Conservation (phyloP, 2,329 filamentous ascomycete genomes). For the Tolypocladium ovalisporum region DNA sequence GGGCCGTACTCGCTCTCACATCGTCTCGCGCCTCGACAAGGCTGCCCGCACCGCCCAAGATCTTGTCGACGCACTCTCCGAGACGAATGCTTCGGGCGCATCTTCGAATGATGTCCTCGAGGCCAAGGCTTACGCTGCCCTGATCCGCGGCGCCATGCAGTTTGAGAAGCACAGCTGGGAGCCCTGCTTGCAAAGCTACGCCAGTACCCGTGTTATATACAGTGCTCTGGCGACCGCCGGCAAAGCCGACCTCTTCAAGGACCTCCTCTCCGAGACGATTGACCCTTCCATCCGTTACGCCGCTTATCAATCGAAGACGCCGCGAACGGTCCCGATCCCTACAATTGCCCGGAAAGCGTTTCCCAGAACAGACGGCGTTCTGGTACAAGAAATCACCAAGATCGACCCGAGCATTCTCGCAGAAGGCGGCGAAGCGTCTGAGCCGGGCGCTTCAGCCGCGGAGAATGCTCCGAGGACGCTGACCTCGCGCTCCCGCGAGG, state of each 20-base stretch:
- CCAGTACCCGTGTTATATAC: slow-evolving; percentile 74
- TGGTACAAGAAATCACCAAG: slow-evolving; percentile 58
- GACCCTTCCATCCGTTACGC: slow-evolving; percentile 92
- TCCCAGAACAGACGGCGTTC: slow-evolving; percentile 47
- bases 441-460: slow-evolving; percentile 36
- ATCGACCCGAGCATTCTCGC: slow-evolving; percentile 59
- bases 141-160: slow-evolving; percentile 63
- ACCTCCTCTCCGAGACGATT: slow-evolving; percentile 73
- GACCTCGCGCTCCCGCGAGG: slow-evolving; percentile 74
- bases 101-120: slow-evolving; percentile 66
- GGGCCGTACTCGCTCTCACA: slow-evolving; percentile 73
- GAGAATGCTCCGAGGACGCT: slow-evolving; percentile 61
- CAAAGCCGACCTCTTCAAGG: slow-evolving; percentile 67
- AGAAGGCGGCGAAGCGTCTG: slow-evolving; percentile 36
- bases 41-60: slow-evolving; percentile 59
- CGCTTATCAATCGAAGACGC: slow-evolving; percentile 82
- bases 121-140: slow-evolving; percentile 70
- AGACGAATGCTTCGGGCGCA: slow-evolving; percentile 53
- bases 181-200: slow-evolving; percentile 62
- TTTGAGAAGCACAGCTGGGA: slow-evolving; percentile 90
- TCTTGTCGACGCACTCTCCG: slow-evolving; percentile 55
- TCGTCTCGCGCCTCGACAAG: slow-evolving; percentile 78
- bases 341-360: slow-evolving; percentile 73
- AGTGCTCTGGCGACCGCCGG: slow-evolving; percentile 53
- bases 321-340: slow-evolving; percentile 71